These are phyloP conservation scores for Fusarium nematophilum DNA, from an alignment of 2,329 filamentous ascomycete genomes.

Conservation along the genomic window DNA sequence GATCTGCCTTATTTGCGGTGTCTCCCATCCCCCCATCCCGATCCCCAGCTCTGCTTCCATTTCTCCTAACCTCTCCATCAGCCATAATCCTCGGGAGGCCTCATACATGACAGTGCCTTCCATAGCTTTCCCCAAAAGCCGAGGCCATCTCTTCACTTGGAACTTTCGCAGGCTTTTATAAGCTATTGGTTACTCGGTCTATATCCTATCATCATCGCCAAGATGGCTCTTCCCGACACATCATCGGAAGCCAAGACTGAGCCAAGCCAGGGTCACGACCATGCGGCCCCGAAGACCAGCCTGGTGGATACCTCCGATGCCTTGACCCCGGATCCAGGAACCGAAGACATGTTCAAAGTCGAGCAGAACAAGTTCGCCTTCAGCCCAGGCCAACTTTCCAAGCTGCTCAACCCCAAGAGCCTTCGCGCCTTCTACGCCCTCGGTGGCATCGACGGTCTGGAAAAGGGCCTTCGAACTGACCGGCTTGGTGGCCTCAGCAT, in stretches of 20 bases:
- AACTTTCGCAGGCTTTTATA: not conserved
- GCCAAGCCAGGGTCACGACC: conserved; percentile 6
- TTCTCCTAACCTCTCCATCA: not conserved
- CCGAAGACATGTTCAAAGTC: conserved; percentile 77
- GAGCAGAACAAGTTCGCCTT: conserved; percentile 87
- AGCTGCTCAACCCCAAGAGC: conserved; percentile 84
- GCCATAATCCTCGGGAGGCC: conserved; percentile 10
- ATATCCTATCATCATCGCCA: conserved; percentile 22
- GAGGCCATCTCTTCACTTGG: not conserved
- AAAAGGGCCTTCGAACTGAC: conserved; percentile 78
- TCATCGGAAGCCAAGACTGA: conserved; percentile 26
- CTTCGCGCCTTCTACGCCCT: conserved; percentile 79
- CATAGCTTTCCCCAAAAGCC: too few species aligned
- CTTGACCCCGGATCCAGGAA: conserved; percentile 70
- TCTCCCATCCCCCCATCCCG: conserved; percentile 8
- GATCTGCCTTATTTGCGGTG: conserved; percentile 1
- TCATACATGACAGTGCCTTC: not conserved
- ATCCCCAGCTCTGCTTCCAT: conserved; percentile 2
- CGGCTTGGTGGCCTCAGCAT: conserved; percentile 72
- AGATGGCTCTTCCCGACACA: conserved; percentile 29
- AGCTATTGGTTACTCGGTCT: not conserved
- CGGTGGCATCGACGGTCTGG: conserved; percentile 77
- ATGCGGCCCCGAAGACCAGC: conserved; percentile 20
- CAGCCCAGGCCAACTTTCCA: conserved; percentile 81
- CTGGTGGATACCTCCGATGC: conserved; percentile 45